Base-by-base conservation (phyloP, 305 asterid genomes). In the Solanum hybrid region DNA sequence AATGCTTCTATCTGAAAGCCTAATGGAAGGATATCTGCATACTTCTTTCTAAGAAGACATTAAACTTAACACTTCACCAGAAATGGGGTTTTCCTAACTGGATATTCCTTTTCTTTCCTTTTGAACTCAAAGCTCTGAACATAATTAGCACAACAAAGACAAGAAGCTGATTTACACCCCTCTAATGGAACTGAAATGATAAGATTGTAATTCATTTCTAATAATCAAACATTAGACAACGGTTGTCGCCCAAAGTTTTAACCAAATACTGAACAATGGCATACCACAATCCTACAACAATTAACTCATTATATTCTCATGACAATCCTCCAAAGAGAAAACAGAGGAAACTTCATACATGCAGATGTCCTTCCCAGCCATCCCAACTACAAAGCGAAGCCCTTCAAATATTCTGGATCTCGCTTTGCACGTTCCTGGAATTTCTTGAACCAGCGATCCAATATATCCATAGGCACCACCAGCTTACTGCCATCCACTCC, bases 381-480 rank as follows among this genome's bases (percentile, higher is more conserved):
- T 64, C 35, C 26, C 24, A 88, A n/a, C 91, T 94, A 94, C 91
- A 93, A 90, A 14, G 96, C 98, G 85, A 97, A 97, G 64, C 99
- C 96, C 87, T 96, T 97, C 90, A 97, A 90, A 90, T 95, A 96
- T 89, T 96, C 98, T 0, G 98, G 98, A 88, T 97, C 99, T 78
- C 98, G 94, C 93, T 95, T 97, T 3, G 99, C 97, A 92, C 96
- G 92, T 79, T 97, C 98, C 90, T 95, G 99, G 87, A 97, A 95
- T 94, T 95, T 97, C 98, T 95, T 96, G 89, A 97, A 97, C 99
- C 99, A 97, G 31, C 98, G 93, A 89, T 96, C 98, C 93, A 97
- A 77, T 66, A 97, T 95, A 94, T 97, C 99, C 95, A 92, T 97
- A 15, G 99, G 99, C 92, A 97, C 99, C 36, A 96, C 93, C 45